phyloP scores from a whole-genome alignment of 257 asterid species.

The Nicotiana tomentosiformis region DNA sequence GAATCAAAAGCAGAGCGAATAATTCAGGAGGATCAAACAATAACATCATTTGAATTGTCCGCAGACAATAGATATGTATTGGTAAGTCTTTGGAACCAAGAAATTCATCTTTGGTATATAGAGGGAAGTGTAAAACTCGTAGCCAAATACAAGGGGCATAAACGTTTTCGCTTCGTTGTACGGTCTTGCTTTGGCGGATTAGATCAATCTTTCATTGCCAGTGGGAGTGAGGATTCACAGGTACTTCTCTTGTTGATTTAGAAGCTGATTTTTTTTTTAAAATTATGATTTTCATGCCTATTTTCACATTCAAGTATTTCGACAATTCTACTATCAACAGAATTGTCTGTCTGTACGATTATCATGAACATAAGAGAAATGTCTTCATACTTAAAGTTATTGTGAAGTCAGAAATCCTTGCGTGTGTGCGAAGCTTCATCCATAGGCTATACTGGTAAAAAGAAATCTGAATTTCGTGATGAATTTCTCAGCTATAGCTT shows the following conservation, averaged over 20 bases:
- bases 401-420: neutral
- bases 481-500: neutral
- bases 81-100: slow-evolving; percentile 63
- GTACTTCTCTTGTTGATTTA: slow-evolving; percentile 29
- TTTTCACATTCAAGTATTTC: neutral
- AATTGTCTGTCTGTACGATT: no score
- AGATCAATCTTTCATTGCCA: slow-evolving; percentile 74
- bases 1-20: slow-evolving; percentile 59
- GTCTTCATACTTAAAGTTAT: neutral
- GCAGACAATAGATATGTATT: slow-evolving; percentile 63
- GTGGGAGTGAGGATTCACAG: slow-evolving; percentile 98
- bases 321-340: neutral
- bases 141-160: slow-evolving; percentile 78
- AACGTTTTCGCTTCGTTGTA: slow-evolving; percentile 63
- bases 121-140: slow-evolving; percentile 46
- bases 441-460: neutral
- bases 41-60: slow-evolving; percentile 69
- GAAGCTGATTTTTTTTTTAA: no score
- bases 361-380: no score
- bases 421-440: neutral
- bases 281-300: neutral
- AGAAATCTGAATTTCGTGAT: neutral
- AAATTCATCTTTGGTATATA: slow-evolving; percentile 87
- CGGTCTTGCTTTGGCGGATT: slow-evolving; percentile 89
- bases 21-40: slow-evolving; percentile 69